These are phyloP conservation scores for Sporothrix schenckii DNA, from an alignment of 2,329 filamentous ascomycete species.

Conservation along the genomic window DNA sequence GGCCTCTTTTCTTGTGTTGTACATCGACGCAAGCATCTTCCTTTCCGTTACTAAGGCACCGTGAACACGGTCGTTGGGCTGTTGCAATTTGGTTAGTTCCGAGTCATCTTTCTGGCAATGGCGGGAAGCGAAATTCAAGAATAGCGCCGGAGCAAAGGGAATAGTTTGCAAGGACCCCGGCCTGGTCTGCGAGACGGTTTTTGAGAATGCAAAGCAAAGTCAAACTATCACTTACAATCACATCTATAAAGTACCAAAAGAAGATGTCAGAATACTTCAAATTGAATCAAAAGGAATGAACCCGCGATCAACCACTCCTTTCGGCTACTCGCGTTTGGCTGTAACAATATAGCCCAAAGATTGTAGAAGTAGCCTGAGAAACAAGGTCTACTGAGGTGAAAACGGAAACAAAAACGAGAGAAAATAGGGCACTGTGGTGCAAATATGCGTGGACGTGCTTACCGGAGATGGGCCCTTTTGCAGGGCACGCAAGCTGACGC, in stretches of 20 bases:
- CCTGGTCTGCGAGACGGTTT: not conserved
- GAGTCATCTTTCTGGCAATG: no score
- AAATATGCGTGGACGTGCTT: slow-evolving; percentile 38
- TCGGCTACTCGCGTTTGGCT: not conserved
- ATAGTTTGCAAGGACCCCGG: not conserved
- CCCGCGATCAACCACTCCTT: not conserved
- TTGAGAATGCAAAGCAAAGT: not conserved
- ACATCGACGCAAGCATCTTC: slow-evolving; percentile 81
- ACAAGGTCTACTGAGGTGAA: not conserved
- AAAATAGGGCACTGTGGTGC: not conserved
- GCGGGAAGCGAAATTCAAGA: not conserved
- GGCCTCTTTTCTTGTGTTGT: slow-evolving; percentile 81
- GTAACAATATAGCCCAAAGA: not conserved
- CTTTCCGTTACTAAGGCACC: slow-evolving; percentile 77
- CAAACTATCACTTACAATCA: slow-evolving; percentile 27
- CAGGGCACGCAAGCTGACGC: slow-evolving; percentile 84
- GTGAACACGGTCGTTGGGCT: slow-evolving; percentile 77
- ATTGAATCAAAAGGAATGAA: not conserved
- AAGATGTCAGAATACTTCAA: not conserved
- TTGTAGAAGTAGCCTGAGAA: not conserved
- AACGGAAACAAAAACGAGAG: not conserved
- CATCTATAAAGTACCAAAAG: slow-evolving; percentile 24
- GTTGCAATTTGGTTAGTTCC: slow-evolving; percentile 7
- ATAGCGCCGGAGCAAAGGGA: not conserved
- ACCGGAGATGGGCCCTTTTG: slow-evolving; percentile 79